These are phyloP conservation scores for Penicillium sp. DNA, from an alignment of 2,329 filamentous ascomycete species.

Conservation along the genomic window DNA sequence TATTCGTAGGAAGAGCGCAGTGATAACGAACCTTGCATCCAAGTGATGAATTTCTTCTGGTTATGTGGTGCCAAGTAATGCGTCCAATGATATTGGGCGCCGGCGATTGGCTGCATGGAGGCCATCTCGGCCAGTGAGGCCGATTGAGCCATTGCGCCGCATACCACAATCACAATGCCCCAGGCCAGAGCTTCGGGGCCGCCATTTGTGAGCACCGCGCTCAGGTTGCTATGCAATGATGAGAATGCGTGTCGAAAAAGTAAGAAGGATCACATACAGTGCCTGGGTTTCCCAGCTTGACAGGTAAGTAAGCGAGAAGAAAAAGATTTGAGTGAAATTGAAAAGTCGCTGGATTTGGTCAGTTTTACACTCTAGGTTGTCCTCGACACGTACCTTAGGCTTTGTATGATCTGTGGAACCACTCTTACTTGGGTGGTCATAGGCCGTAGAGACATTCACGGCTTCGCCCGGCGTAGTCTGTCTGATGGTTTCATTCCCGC, in stretches of 20 bases:
- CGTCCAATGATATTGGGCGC: constrained; percentile 49
- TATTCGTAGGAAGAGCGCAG: no score
- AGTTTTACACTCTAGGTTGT: neutral
- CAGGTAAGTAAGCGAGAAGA: constrained; percentile 14
- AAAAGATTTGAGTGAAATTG: constrained; percentile 15
- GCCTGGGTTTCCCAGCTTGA: constrained; percentile 16
- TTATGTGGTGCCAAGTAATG: constrained; percentile 33
- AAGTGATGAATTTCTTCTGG: constrained; percentile 35
- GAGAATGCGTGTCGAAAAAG: neutral
- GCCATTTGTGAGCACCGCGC: constrained; percentile 21
- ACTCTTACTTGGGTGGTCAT: neutral
- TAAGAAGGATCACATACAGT: constrained; percentile 1
- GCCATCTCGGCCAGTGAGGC: constrained; percentile 44
- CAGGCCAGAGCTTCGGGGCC: constrained; percentile 29
- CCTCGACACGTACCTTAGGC: constrained; percentile 1
- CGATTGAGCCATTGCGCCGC: constrained; percentile 26
- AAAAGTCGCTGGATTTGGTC: constrained; percentile 8
- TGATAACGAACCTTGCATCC: constrained; percentile 31
- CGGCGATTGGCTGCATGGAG: constrained; percentile 45
- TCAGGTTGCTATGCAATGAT: neutral
- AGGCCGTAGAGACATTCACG: neutral
- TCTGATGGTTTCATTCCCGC: neutral
- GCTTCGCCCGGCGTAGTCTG: neutral
- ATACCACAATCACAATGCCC: constrained; percentile 25
- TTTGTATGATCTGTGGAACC: neutral